Base-by-base conservation (phyloP, 805 yeast genomes). In the Candida nonsorbophila region DNA sequence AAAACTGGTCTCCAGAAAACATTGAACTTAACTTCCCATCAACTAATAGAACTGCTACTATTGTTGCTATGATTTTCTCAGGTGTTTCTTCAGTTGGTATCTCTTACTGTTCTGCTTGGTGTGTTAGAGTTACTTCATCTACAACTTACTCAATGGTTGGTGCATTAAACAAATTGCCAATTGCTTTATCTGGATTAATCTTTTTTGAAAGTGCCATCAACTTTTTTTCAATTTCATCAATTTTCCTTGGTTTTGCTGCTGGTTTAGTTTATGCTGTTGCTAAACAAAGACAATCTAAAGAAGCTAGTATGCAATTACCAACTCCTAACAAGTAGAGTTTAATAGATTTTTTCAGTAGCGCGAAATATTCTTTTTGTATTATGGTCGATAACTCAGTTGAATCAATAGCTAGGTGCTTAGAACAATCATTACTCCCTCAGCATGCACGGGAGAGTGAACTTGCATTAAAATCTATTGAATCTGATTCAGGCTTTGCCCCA, bases 141-240 rank as follows among this genome's bases (percentile, higher is more conserved):
- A 92, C 98, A 32, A 92, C 98, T 32, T 92, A 92, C 69, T 86
- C 96, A 31, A 92, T 92, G 98, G 97, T 92, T 36, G 98, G 98
- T 60, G 98, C 98, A 32, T 76, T 92, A 61, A 92, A 92, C 77
- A 92, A 92, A 68, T 78, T 92, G 49, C 98, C 98, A 54, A 86
- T 92, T 52, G 98, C 98, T 10, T 72, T 92, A 36, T 80, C 95
- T 22, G 99, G 99, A 23, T 75, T 92, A 58, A 53, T 92, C 44
- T 90, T 92, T 75, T 92, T 92, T 52, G 95, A 86, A 51, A 94
- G 95, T 34, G 88, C 95, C 37, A 84, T 83, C 53, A 92, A 94
- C 70, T 84, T 92, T 68, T 78, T 83, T 72, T 83, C 95, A 20
- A 80, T 90, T 40, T 63, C 87, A 22, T 90, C 98, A 27, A 92